Evolutionary conservation across 2,329 filamentous ascomycete species (phyloP).

Genomic region (Pyrenochaeta sp.): DNA sequence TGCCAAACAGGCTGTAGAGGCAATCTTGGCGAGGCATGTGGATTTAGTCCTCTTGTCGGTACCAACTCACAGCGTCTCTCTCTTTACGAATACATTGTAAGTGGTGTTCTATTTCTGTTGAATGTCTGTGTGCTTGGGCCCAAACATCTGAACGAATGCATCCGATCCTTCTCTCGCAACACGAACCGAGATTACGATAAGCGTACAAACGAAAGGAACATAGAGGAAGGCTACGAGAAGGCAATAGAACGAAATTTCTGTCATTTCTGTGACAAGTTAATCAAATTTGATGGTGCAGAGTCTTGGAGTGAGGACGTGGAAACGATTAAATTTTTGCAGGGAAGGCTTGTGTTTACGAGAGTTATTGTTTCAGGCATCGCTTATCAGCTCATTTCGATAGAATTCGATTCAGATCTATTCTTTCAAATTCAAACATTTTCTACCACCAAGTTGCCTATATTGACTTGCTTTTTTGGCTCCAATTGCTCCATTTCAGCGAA

Average conservation of each 20-base stretch:
- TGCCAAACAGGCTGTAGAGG: not conserved
- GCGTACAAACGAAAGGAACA: not conserved
- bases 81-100: not conserved
- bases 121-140: slow-evolving; percentile 1
- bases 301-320: not conserved
- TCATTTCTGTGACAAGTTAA: not conserved
- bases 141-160: not conserved
- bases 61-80: not conserved
- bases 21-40: not conserved
- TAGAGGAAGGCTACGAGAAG: not conserved
- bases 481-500: too few species aligned
- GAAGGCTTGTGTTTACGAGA: not conserved
- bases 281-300: not conserved
- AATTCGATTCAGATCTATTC: too few species aligned
- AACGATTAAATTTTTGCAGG: not conserved
- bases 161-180: not conserved
- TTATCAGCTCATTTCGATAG: too few species aligned
- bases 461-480: too few species aligned
- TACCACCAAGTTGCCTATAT: too few species aligned
- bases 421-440: too few species aligned
- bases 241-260: too few species aligned
- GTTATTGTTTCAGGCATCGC: not conserved
- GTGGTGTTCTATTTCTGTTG: not conserved
- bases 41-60: not conserved
- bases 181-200: not conserved